Conservation (phyloP, 2,329 filamentous ascomycete genomes). For the Botrytis hyacinthi region DNA sequence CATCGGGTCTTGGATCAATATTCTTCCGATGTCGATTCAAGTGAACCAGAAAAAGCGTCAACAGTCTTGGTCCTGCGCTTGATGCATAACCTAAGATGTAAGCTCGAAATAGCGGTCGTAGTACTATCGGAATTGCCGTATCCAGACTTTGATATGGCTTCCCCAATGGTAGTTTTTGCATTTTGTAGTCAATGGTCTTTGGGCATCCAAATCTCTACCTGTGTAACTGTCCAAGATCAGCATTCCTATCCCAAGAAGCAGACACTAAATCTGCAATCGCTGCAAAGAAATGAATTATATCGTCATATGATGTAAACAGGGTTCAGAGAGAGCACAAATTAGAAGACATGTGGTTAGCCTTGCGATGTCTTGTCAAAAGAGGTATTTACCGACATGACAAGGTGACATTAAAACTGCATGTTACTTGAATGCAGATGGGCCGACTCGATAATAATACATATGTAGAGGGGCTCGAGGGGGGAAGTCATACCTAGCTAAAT, state of each 20-base stretch:
- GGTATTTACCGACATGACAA: not conserved
- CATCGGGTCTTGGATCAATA: slow-evolving; percentile 32
- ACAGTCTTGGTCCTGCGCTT: slow-evolving; percentile 54
- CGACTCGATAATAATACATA: not conserved
- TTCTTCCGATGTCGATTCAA: slow-evolving; percentile 40
- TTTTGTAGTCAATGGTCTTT: not conserved
- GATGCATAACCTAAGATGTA: slow-evolving; percentile 62
- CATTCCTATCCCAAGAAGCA: not conserved
- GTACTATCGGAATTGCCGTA: slow-evolving; percentile 46
- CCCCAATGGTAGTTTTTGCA: not conserved
- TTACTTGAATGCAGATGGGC: not conserved
- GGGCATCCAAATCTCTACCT: not conserved
- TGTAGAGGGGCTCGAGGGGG: not conserved
- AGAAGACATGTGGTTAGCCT: not conserved
- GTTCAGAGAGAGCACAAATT: not conserved
- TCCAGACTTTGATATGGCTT: slow-evolving; percentile 33
- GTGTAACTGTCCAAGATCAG: slow-evolving; percentile 1
- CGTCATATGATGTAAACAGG: not conserved
- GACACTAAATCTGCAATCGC: slow-evolving; percentile 2
- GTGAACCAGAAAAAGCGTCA: slow-evolving; percentile 54
- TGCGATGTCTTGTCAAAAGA: not conserved
- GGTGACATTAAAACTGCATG: not conserved
- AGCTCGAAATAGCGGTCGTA: slow-evolving; percentile 57
- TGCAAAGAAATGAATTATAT: not conserved
- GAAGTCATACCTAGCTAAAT: not conserved